Evolutionary conservation across 2,329 filamentous ascomycete species (phyloP).

Genomic region (Nemania diffusa): DNA sequence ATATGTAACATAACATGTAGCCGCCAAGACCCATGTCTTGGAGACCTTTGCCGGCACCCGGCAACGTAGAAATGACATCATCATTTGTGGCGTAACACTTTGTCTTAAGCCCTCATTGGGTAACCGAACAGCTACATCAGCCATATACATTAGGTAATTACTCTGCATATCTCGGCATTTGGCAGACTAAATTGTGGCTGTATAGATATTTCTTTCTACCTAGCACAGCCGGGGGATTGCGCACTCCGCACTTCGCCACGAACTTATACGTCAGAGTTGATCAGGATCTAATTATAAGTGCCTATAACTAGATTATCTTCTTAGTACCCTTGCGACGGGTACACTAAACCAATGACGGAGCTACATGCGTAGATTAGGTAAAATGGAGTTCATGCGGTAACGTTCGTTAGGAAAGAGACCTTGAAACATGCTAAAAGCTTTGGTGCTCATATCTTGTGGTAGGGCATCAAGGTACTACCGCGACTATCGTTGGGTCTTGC

Average conservation of each 20-base stretch:
- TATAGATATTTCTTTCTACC: background rate
- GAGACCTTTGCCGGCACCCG: constrained; percentile 17
- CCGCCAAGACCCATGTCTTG: background rate
- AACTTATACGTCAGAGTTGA: background rate
- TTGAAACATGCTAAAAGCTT: background rate
- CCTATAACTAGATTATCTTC: background rate
- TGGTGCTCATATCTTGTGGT: too few relatives aligned
- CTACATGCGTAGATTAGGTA: background rate
- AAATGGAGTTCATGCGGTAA: background rate
- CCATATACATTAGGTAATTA: constrained; percentile 14
- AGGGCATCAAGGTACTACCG: too few relatives aligned
- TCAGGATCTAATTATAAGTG: background rate
- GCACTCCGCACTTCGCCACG: constrained; percentile 13
- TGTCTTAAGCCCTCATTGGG: constrained; percentile 24
- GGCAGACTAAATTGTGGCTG: constrained; percentile 5
- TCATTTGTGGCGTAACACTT: background rate
- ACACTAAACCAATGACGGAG: background rate
- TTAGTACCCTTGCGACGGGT: background rate
- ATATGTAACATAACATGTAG: background rate
- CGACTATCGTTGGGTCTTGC: too few relatives aligned
- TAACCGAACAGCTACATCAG: constrained; percentile 11
- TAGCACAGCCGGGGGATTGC: background rate
- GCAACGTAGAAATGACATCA: constrained; percentile 29
- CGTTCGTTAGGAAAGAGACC: background rate
- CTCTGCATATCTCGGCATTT: background rate